A percentile compares a stretch with the other conserved stretches of the same genome.
These are phyloP conservation scores for Phytophthora pisi DNA, from an alignment of 352 stramenopile species.

Conservation along the genomic window DNA sequence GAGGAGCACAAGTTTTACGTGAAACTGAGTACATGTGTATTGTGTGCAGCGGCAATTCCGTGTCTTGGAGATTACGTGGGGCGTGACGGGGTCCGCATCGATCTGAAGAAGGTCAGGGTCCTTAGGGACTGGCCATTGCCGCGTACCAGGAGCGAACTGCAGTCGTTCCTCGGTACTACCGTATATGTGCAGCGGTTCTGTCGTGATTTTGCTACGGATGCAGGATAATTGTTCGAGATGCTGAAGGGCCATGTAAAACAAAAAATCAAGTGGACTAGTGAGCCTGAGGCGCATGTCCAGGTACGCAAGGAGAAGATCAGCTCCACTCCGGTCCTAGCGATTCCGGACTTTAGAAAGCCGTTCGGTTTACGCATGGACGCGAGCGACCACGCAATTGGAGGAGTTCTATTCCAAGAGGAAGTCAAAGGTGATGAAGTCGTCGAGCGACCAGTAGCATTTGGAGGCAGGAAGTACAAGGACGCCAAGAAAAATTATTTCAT, in stretches of 20 bases:
- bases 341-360: slow-evolving; percentile 8
- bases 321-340: slow-evolving; percentile 6
- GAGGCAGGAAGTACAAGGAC: slow-evolving; percentile 15
- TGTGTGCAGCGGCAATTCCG: no score
- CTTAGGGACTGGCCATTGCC: no score
- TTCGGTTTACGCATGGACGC: slow-evolving; percentile 17
- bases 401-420: slow-evolving; percentile 16
- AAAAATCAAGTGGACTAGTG: slow-evolving; percentile 1
- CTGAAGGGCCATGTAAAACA: slow-evolving; percentile 9
- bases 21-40: no score
- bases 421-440: slow-evolving; percentile 1
- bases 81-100: no score
- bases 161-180: slow-evolving; percentile 12
- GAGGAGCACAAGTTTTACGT: no score
- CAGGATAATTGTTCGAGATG: slow-evolving; percentile 15
- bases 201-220: slow-evolving; percentile 9
- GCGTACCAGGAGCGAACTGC: no score
- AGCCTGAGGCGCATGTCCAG: background rate
- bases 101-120: no score
- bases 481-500: slow-evolving; percentile 15
- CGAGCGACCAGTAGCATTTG: slow-evolving; percentile 15
- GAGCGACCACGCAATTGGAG: no score
- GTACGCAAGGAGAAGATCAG: slow-evolving; percentile 8
- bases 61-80: no score
- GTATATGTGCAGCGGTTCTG: slow-evolving; percentile 23